Conservation (phyloP, 768 basidiomycete genomes). For the Clitopilus hobsonii region DNA sequence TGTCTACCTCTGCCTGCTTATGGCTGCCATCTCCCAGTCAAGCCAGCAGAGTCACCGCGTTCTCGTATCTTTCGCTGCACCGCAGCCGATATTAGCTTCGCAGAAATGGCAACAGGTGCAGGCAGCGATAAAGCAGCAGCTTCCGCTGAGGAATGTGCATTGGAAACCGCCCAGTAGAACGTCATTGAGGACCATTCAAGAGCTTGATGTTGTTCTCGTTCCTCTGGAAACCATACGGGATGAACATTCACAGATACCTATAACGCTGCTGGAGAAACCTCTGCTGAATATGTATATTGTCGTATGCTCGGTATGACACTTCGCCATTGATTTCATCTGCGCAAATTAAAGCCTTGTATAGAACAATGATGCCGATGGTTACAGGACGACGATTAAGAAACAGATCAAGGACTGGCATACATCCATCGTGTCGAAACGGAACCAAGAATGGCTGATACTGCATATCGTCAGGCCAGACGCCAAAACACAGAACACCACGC, state of each 20-base stretch:
- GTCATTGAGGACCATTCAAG: constrained; percentile 81
- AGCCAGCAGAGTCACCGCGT: constrained; percentile 29
- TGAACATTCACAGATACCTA: constrained; percentile 71
- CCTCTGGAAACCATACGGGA: constrained; percentile 64
- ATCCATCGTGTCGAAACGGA: constrained; percentile 57
- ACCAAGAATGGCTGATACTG: constrained; percentile 92
- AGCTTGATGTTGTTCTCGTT: constrained; percentile 74
- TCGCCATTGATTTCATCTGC: constrained; percentile 6
- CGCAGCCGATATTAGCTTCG: constrained; percentile 60
- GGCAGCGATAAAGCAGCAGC: constrained; percentile 57
- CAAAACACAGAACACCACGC: constrained; percentile 51
- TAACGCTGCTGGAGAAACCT: constrained; percentile 79
- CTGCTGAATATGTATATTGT: constrained; percentile 84
- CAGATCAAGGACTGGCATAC: constrained; percentile 94
- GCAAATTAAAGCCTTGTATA: constrained; percentile 15
- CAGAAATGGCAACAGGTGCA: constrained; percentile 71
- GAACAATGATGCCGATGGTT: constrained; percentile 67
- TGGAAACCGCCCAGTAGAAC: constrained; percentile 80
- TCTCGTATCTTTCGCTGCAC: constrained; percentile 64
- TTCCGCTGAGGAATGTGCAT: constrained; percentile 87
- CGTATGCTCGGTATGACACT: constrained; percentile 71
- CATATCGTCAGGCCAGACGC: constrained; percentile 77
- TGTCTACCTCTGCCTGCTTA: constrained; percentile 8
- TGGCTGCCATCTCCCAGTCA: constrained; percentile 22
- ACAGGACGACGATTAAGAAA: constrained; percentile 71